phyloP scores from a whole-genome alignment of 208 protist species.

The Trypanosoma theileri region DNA sequence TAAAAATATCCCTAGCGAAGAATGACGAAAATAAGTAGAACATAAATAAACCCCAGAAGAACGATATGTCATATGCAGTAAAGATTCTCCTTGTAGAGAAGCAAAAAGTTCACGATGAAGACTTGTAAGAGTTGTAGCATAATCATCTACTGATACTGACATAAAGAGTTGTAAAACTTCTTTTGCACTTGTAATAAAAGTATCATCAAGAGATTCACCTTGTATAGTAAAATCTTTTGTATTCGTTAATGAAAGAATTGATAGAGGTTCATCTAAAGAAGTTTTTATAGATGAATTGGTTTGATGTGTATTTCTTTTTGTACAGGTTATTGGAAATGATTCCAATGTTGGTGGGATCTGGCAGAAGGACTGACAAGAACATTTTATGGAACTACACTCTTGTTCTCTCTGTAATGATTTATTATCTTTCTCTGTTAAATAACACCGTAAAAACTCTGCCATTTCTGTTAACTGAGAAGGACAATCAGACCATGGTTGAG shows the following conservation, averaged over 20 bases:
- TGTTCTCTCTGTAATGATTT: background rate
- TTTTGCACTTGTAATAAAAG: background rate
- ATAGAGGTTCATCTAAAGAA: background rate
- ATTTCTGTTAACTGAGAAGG: constrained; percentile 46
- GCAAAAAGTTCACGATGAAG: constrained; percentile 47
- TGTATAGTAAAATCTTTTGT: background rate
- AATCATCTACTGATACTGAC: constrained; percentile 37
- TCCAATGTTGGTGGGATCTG: background rate
- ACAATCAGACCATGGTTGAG: constrained; percentile 44
- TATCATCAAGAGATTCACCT: background rate
- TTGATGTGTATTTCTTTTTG: background rate
- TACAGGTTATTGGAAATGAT: background rate
- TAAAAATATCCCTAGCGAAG: constrained; percentile 43
- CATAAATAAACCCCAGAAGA: constrained; percentile 33
- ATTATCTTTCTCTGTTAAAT: constrained; percentile 5
- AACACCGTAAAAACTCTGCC: constrained; percentile 44
- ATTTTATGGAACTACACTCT: background rate
- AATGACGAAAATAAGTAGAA: constrained; percentile 32
- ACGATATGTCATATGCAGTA: constrained; percentile 32
- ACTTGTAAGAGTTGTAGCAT: constrained; percentile 47
- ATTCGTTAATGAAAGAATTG: background rate
- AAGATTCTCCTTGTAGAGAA: constrained; percentile 40
- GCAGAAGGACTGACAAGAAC: background rate
- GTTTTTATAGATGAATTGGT: background rate
- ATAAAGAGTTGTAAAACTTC: constrained; percentile 31